Evolutionary conservation across 305 asterid genomes (phyloP).

Genomic region (Petunia hybrid): DNA sequence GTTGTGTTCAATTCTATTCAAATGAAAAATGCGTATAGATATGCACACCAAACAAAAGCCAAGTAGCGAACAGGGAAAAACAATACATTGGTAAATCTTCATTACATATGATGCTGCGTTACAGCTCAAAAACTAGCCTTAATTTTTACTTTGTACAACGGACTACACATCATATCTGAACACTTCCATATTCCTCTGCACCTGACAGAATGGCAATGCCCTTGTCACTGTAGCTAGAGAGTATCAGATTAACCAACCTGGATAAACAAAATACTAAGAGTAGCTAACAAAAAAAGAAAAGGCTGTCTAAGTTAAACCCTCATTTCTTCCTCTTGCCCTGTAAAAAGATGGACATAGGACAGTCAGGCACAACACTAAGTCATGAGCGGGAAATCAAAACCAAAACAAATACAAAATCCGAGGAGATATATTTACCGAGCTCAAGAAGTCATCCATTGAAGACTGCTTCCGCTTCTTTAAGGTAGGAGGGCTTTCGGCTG

Average conservation of each 20-base stretch:
- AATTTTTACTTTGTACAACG: conserved; percentile 10
- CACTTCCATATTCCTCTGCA: not conserved
- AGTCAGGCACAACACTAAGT: not conserved
- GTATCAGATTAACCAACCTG: not conserved
- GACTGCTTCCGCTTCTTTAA: conserved; percentile 80
- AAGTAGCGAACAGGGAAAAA: not conserved
- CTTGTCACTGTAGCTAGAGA: not conserved
- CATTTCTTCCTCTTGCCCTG: conserved; percentile 91
- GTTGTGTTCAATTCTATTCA: not conserved
- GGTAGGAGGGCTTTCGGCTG: conserved; percentile 80
- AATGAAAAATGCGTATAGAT: not conserved
- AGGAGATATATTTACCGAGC: conserved; percentile 57
- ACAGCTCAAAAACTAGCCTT: not conserved
- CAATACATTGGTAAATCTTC: not conserved
- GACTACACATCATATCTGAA: not conserved
- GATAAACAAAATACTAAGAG: not conserved
- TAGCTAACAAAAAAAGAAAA: not conserved
- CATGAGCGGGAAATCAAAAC: not conserved
- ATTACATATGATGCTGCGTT: not conserved
- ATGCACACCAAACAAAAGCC: not conserved
- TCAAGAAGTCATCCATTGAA: conserved; percentile 79
- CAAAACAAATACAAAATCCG: not conserved
- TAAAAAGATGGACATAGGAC: not conserved
- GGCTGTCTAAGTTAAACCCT: conserved; percentile 31
- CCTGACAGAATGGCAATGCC: not conserved